Evolutionary conservation across 805 yeast genomes (phyloP), one percentile per base, ranked within the genome.

Genomic region (Saccharomycopsis microspora): DNA sequence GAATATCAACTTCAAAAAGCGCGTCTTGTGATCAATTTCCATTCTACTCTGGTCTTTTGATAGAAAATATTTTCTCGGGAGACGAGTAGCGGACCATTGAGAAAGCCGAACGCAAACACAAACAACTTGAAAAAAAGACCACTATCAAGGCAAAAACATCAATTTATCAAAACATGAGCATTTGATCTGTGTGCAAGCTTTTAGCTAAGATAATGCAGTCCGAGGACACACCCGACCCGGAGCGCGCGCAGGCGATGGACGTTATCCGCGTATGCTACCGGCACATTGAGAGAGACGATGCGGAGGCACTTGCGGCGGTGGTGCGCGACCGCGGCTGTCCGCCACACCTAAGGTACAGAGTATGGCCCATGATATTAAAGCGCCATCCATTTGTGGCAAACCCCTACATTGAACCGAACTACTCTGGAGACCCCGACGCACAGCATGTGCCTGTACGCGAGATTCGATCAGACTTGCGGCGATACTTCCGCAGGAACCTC

Each of bases 321-420:
- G 90, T 95, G 4, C 72, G 96, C 53, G 88, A 82, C 55, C 69
- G 78, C 48, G 97, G 97, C 3, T 69, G 88, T 31, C 97, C 97
- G 1, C 90, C 95, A 1, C 73, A 78, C 48, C 67, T 87, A 46
- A 71, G 97, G 51, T 78, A 77, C 55, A 69, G 73, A 48, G 83
- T 85, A 5, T 89, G 97, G 97, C 96, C 96, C 1, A 64, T 85
- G 3, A 63, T 89, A 44, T 63, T 89, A 49, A 80, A 80, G 55
- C 78, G 78, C 57, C 97, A 89, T 61, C 96, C 97, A 1, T 85
- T 80, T 67, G 95, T 86, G 9, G 64, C 76, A 33, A 70, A 78
- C 44, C 96, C 96, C 0, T 82, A 76, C 55, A 71, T 86, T 36
- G 74, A 75, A 52, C 80, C 86, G 3, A 90, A 72, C 54, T 42